Conservation (phyloP, 495 filamentous ascomycete species). For the Aspergillus conjunctus region DNA sequence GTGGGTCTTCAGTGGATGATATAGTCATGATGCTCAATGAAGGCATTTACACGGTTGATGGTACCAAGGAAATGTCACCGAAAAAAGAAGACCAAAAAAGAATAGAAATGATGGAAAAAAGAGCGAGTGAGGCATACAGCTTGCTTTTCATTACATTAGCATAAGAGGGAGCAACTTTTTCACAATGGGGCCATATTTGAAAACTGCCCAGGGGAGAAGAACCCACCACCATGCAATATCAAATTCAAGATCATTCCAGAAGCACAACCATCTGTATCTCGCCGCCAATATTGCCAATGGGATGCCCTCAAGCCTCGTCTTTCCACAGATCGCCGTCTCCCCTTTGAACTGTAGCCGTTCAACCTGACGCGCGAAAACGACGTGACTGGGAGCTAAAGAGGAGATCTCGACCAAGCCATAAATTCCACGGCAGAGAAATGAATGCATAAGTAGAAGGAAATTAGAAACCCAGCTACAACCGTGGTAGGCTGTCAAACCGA, state of each 20-base stretch:
- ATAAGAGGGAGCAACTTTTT: not conserved
- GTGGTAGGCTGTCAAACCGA: not conserved
- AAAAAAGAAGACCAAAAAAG: not conserved
- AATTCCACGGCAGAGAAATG: slow-evolving; percentile 10
- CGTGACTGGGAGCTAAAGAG: not conserved
- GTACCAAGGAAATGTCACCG: not conserved
- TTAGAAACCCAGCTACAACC: slow-evolving; percentile 1
- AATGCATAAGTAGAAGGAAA: slow-evolving; percentile 9
- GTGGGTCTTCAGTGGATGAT: slow-evolving; percentile 26
- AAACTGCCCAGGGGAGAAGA: slow-evolving; percentile 4
- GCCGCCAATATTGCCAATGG: not conserved
- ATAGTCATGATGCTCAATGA: slow-evolving; percentile 9
- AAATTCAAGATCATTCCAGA: slow-evolving; percentile 1
- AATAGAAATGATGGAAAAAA: not conserved
- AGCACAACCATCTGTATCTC: not conserved
- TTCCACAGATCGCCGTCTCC: slow-evolving; percentile 8
- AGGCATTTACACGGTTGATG: not conserved
- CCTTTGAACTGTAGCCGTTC: not conserved
- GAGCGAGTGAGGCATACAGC: not conserved
- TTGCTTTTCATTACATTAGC: slow-evolving; percentile 1
- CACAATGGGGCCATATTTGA: slow-evolving; percentile 8
- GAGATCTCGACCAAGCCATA: slow-evolving; percentile 1
- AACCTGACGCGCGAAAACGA: not conserved
- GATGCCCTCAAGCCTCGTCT: slow-evolving; percentile 1
- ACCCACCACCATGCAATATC: slow-evolving; percentile 14